These are phyloP conservation scores for Chrysoporthe austroafricana DNA, from an alignment of 2,329 filamentous ascomycete genomes.

Conservation along the genomic window DNA sequence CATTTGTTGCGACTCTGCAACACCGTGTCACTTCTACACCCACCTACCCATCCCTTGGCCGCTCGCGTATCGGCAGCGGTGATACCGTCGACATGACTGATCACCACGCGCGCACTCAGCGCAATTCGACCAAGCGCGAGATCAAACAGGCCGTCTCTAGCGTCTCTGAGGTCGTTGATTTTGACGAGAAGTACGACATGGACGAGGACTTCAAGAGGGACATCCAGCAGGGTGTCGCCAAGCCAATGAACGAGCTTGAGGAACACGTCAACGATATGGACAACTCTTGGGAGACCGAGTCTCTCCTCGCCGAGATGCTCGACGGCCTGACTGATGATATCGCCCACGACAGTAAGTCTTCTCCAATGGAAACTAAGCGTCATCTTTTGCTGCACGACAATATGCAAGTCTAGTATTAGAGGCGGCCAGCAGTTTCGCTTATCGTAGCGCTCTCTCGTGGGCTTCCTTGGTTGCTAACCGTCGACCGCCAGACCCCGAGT, in stretches of 20 bases:
- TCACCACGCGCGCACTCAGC: not conserved
- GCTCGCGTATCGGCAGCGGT: not conserved
- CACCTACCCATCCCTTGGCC: not conserved
- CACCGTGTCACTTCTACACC: not conserved
- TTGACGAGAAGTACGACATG: constrained; percentile 24
- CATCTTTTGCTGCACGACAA: constrained; percentile 17
- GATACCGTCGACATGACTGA: constrained; percentile 5
- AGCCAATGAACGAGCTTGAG: constrained; percentile 48
- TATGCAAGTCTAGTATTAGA: constrained; percentile 24
- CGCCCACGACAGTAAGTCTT: constrained; percentile 47
- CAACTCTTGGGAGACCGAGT: constrained; percentile 67
- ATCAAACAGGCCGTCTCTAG: constrained; percentile 15
- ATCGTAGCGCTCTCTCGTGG: not conserved
- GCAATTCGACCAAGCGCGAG: constrained; percentile 3
- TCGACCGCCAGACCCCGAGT: constrained; percentile 45
- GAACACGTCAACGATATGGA: constrained; percentile 55
- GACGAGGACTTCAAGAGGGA: constrained; percentile 25
- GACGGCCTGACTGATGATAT: constrained; percentile 60
- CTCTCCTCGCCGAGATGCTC: constrained; percentile 65
- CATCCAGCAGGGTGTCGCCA: constrained; percentile 29
- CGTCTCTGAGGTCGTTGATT: constrained; percentile 26
- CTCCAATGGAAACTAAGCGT: not conserved
- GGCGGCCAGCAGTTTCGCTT: not conserved
- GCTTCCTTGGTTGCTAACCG: constrained; percentile 14
- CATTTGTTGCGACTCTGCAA: not conserved